Percentiles rank a stretch among this genome's conserved stretches.
Conservation (phyloP, 441 rosid species). For the Brassica hybrid region DNA sequence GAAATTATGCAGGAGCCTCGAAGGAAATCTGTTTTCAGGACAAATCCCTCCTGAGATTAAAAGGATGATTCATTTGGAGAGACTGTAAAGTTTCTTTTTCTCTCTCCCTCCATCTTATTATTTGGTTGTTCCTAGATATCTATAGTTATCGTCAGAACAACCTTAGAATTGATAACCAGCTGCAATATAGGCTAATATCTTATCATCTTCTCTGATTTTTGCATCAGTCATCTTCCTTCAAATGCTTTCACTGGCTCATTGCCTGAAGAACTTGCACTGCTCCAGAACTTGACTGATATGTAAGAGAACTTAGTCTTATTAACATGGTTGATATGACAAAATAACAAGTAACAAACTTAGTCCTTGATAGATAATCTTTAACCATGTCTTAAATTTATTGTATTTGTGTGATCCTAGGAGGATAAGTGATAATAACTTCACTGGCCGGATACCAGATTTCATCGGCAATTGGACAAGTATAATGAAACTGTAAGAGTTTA, state of each 20-base stretch:
- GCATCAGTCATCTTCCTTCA: constrained; percentile 63
- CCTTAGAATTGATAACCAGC: not conserved
- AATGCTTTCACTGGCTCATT: constrained; percentile 73
- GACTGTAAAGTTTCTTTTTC: constrained; percentile 53
- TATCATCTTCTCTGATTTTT: constrained; percentile 2
- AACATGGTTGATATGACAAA: constrained; percentile 14
- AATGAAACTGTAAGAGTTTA: constrained; percentile 64
- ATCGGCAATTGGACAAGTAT: constrained; percentile 69
- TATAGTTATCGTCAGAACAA: not conserved
- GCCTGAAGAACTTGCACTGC: constrained; percentile 55
- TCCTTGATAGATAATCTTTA: not conserved
- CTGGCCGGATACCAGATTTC: constrained; percentile 73
- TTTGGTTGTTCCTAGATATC: not conserved
- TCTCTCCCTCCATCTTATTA: constrained; percentile 18
- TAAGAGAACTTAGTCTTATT: constrained; percentile 44
- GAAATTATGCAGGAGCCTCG: constrained; percentile 65
- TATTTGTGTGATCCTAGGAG: constrained; percentile 54
- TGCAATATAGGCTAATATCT: not conserved
- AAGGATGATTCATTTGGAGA: constrained; percentile 60
- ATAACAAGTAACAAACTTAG: not conserved
- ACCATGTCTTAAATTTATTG: not conserved
- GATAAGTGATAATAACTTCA: constrained; percentile 73
- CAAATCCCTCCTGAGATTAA: constrained; percentile 75
- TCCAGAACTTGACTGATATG: constrained; percentile 77
- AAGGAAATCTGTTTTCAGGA: constrained; percentile 83